Percentiles rank a stretch among this genome's conserved stretches.
These are phyloP conservation scores for Starmerella stigmatis DNA, from an alignment of 805 yeast genomes.

Conservation along the genomic window DNA sequence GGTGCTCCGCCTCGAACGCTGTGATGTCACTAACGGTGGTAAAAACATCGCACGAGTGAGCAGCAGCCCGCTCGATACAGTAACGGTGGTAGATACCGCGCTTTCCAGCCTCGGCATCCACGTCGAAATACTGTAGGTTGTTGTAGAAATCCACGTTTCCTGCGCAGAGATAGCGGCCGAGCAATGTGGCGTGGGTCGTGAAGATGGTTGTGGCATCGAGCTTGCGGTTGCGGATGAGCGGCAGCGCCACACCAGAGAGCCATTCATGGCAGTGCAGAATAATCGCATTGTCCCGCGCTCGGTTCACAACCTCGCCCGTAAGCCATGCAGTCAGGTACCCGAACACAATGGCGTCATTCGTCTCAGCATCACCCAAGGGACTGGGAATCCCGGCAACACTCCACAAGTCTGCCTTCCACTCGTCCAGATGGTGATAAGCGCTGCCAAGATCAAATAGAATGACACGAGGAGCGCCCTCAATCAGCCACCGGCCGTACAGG, in stretches of 20 bases:
- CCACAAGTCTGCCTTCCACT: slow-evolving; percentile 95
- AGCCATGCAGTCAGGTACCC: slow-evolving; percentile 97
- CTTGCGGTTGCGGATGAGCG: slow-evolving; percentile 80
- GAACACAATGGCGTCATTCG: slow-evolving; percentile 82
- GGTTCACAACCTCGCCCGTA: slow-evolving; percentile 80
- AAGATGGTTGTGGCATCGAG: slow-evolving; percentile 90
- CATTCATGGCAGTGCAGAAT: slow-evolving; percentile 95
- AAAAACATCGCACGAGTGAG: slow-evolving; percentile 91
- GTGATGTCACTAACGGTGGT: slow-evolving; percentile 96
- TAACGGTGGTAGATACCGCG: slow-evolving; percentile 95
- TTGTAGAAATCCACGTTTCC: slow-evolving; percentile 94
- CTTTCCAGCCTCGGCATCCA: slow-evolving; percentile 95
- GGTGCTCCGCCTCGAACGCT: slow-evolving; percentile 89
- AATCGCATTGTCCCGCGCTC: slow-evolving; percentile 78
- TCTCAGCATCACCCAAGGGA: slow-evolving; percentile 77
- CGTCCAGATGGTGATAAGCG: slow-evolving; percentile 58
- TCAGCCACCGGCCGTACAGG: slow-evolving; percentile 90
- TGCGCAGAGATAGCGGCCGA: slow-evolving; percentile 93
- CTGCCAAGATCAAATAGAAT: slow-evolving; percentile 76
- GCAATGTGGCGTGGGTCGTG: slow-evolving; percentile 92
- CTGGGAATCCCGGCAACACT: slow-evolving; percentile 82
- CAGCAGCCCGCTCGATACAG: slow-evolving; percentile 92
- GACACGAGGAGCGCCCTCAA: slow-evolving; percentile 95
- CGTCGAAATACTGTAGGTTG: slow-evolving; percentile 78
- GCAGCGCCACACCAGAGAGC: slow-evolving; percentile 94